These are phyloP conservation scores for Zygosaccharomyces kombuchaensis DNA, from an alignment of 805 yeast species.

Conservation along the genomic window DNA sequence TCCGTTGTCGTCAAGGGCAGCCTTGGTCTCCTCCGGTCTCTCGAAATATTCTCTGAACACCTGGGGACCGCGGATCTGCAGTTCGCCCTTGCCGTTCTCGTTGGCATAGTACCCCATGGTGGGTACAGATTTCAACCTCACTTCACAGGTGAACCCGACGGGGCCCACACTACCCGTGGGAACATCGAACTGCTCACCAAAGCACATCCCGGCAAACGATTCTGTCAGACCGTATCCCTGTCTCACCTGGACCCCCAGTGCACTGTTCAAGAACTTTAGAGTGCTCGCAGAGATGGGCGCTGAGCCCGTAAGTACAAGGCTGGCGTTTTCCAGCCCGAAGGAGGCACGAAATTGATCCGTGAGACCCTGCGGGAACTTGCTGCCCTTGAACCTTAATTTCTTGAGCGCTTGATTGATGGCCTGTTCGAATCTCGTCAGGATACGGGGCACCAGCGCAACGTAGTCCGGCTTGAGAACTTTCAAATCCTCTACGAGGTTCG, in stretches of 20 bases:
- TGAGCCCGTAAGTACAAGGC: slow-evolving; percentile 49
- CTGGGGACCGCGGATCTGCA: slow-evolving; percentile 62
- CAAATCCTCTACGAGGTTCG: slow-evolving; percentile 55
- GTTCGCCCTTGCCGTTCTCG: slow-evolving; percentile 52
- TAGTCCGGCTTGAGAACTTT: slow-evolving; percentile 49
- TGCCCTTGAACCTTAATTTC: not conserved
- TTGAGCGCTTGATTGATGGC: slow-evolving; percentile 45
- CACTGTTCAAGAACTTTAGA: slow-evolving; percentile 55
- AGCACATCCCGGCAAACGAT: slow-evolving; percentile 58
- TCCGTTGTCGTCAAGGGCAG: slow-evolving; percentile 51
- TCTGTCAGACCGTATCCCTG: slow-evolving; percentile 82
- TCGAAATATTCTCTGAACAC: slow-evolving; percentile 54
- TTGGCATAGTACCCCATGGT: slow-evolving; percentile 50
- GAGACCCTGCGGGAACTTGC: slow-evolving; percentile 29
- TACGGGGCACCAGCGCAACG: slow-evolving; percentile 59
- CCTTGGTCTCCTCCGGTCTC: slow-evolving; percentile 50
- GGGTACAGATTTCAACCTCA: slow-evolving; percentile 60
- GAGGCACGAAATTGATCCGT: slow-evolving; percentile 42
- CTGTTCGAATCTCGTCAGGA: slow-evolving; percentile 57
- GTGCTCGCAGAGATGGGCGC: slow-evolving; percentile 69
- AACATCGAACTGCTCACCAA: slow-evolving; percentile 43
- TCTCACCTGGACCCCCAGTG: slow-evolving; percentile 48
- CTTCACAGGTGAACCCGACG: slow-evolving; percentile 50
- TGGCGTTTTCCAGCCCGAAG: slow-evolving; percentile 46
- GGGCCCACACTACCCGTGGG: slow-evolving; percentile 59